These are phyloP conservation scores for Amanita fuliginea DNA, from an alignment of 768 basidiomycete genomes.

Conservation along the genomic window DNA sequence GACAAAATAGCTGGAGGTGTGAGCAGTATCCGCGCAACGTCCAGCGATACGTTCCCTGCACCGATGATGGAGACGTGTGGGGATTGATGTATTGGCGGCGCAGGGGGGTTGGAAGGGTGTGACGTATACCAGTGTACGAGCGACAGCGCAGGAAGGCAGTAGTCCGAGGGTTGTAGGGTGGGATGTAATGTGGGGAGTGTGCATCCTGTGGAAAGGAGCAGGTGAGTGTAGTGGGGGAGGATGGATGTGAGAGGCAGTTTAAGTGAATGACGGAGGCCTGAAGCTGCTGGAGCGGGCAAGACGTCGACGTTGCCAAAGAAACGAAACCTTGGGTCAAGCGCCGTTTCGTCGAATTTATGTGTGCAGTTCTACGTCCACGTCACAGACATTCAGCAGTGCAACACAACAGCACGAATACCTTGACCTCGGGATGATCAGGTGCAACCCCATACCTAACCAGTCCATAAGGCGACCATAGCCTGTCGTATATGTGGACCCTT, in stretches of 20 bases:
- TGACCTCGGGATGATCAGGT: slow-evolving; percentile 98
- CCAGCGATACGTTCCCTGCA: slow-evolving; percentile 91
- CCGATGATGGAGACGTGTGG: slow-evolving; percentile 80
- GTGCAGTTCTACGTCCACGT: slow-evolving; percentile 69
- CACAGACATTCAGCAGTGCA: slow-evolving; percentile 4
- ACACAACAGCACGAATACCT: slow-evolving; percentile 42
- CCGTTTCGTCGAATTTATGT: slow-evolving; percentile 83
- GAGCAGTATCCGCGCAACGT: slow-evolving; percentile 84
- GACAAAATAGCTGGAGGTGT: slow-evolving; percentile 50
- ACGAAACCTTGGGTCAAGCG: slow-evolving; percentile 67
- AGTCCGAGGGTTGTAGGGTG: slow-evolving; percentile 30
- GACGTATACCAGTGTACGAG: slow-evolving; percentile 96
- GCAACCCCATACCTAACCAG: slow-evolving; percentile 94
- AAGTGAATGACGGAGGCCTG: slow-evolving; percentile 34
- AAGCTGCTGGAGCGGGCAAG: slow-evolving; percentile 12
- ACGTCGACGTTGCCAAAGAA: slow-evolving; percentile 91
- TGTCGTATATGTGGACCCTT: slow-evolving; percentile 82
- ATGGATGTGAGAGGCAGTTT: slow-evolving; percentile 51
- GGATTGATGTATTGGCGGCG: slow-evolving; percentile 54
- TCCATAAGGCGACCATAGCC: slow-evolving; percentile 90
- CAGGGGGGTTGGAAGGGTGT: slow-evolving; percentile 57
- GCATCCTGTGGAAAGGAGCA: slow-evolving; percentile 84
- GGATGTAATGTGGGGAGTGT: slow-evolving; percentile 51
- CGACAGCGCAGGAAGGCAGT: slow-evolving; percentile 62
- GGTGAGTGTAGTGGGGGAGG: slow-evolving; percentile 66